These are phyloP conservation scores for Epichloe aotearoae DNA, from an alignment of 2,329 filamentous ascomycete species.

Conservation along the genomic window DNA sequence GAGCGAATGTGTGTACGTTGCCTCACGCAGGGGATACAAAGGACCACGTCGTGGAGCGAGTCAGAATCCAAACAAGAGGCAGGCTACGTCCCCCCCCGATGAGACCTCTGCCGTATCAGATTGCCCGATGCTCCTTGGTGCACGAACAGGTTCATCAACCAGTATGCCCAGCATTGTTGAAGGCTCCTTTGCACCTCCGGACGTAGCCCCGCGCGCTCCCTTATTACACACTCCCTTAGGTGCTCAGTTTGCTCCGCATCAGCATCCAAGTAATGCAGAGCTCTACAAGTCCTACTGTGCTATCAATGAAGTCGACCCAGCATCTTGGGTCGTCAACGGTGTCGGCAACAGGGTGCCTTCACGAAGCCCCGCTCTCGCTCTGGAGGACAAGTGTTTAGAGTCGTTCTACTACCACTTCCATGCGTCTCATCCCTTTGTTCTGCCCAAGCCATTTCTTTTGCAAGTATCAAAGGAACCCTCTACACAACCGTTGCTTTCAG, in stretches of 20 bases:
- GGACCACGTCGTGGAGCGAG: conserved; percentile 31
- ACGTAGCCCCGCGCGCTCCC: conserved; percentile 6
- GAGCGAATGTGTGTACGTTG: conserved; percentile 55
- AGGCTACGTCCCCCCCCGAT: conserved; percentile 28
- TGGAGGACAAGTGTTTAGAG: conserved; percentile 41
- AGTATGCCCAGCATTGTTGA: conserved; percentile 2
- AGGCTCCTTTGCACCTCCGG: conserved; percentile 4
- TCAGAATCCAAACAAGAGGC: conserved; percentile 36
- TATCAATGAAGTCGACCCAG: conserved; percentile 14
- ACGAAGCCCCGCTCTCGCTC: conserved; percentile 16
- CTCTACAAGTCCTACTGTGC: conserved; percentile 23
- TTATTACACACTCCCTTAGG: neutral
- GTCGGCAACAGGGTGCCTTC: conserved; percentile 7
- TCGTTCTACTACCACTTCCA: conserved; percentile 47
- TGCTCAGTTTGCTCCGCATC: conserved; percentile 11
- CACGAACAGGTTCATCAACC: conserved; percentile 9
- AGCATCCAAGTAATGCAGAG: conserved; percentile 20
- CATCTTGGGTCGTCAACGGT: conserved; percentile 9
- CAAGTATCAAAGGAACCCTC: conserved; percentile 34
- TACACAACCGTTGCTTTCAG: conserved; percentile 36
- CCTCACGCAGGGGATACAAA: conserved; percentile 64
- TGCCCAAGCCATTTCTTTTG: conserved; percentile 38
- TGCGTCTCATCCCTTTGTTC: conserved; percentile 42
- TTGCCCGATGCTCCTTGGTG: conserved; percentile 22
- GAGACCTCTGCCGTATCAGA: conserved; percentile 18